Percentiles rank a stretch among this genome's conserved stretches.
Conservation (phyloP, 768 basidiomycete genomes). For the Suillus bovinus region DNA sequence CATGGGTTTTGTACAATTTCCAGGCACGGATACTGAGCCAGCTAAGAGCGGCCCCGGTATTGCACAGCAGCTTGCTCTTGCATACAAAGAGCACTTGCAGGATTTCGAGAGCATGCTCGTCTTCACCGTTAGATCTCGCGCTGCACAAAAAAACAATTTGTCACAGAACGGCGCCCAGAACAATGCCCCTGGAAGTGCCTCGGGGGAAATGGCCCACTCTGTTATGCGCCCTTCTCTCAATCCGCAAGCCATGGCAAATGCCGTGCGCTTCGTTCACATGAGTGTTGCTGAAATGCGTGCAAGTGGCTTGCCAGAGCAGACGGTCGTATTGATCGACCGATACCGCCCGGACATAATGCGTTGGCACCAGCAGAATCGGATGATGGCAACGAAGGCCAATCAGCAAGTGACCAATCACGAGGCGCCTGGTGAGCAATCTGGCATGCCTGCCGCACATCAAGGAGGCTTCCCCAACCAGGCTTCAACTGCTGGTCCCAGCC, state of each 20-base stretch:
- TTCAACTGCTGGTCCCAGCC: background rate
- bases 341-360: slow-evolving; percentile 40
- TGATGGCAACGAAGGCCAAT: background rate
- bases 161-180: slow-evolving; percentile 16
- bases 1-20: slow-evolving; percentile 66
- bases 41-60: slow-evolving; percentile 60
- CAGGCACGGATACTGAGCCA: slow-evolving; percentile 59
- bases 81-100: slow-evolving; percentile 59
- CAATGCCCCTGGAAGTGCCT: slow-evolving; percentile 13
- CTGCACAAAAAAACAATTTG: slow-evolving; percentile 15
- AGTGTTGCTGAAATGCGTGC: slow-evolving; percentile 53
- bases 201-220: background rate
- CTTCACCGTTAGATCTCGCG: slow-evolving; percentile 34
- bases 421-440: slow-evolving; percentile 14
- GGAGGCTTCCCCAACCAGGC: slow-evolving; percentile 10
- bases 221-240: slow-evolving; percentile 5
- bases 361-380: slow-evolving; percentile 26
- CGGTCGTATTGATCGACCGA: slow-evolving; percentile 58
- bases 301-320: slow-evolving; percentile 46
- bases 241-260: slow-evolving; percentile 40
- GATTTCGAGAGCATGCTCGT: slow-evolving; percentile 60
- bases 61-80: slow-evolving; percentile 57
- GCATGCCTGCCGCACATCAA: slow-evolving; percentile 10
- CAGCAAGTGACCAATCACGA: slow-evolving; percentile 4
- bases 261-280: slow-evolving; percentile 49